These are phyloP conservation scores for Lactifluus pinguis DNA, from an alignment of 768 basidiomycete species.

Conservation along the genomic window DNA sequence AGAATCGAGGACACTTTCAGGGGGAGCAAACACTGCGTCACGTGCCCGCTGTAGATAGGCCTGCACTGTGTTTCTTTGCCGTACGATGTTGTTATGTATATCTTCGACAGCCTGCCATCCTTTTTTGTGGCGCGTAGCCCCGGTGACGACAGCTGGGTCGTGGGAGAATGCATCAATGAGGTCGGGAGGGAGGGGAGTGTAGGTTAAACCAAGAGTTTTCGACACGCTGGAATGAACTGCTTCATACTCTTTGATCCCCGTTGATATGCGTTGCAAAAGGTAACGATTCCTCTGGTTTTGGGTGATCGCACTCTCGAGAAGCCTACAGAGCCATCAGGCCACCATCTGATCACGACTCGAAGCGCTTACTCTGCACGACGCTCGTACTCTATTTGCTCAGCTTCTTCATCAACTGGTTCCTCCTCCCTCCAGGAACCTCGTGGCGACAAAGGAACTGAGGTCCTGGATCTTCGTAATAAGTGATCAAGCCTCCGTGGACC, in stretches of 20 bases:
- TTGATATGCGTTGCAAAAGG: conserved; percentile 55
- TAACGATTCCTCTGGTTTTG: conserved; percentile 66
- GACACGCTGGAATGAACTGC: conserved; percentile 44
- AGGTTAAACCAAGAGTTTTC: conserved; percentile 37
- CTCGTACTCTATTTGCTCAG: conserved; percentile 48
- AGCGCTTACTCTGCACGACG: conserved; percentile 42
- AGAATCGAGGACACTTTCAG: conserved; percentile 37
- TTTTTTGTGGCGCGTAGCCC: conserved; percentile 47
- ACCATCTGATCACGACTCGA: neutral
- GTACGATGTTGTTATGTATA: conserved; percentile 50
- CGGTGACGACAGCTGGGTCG: conserved; percentile 69
- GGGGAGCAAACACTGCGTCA: conserved; percentile 22
- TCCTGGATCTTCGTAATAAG: conserved; percentile 22
- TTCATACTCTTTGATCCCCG: conserved; percentile 58
- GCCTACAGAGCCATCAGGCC: conserved; percentile 30
- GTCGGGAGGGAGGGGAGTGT: conserved; percentile 49
- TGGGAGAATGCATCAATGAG: conserved; percentile 67
- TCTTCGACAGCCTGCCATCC: conserved; percentile 75
- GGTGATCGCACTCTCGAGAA: conserved; percentile 46
- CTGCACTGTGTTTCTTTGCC: conserved; percentile 41
- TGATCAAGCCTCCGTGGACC: neutral
- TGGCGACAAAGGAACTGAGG: conserved; percentile 29
- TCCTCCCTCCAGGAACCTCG: conserved; percentile 21
- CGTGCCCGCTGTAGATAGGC: conserved; percentile 10
- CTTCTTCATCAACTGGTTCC: conserved; percentile 37